A percentile compares a stretch with the other conserved stretches of the same genome.
Evolutionary conservation across 371 early-diverging fungal species (phyloP).

Genomic region (Haplosporangium sp.): DNA sequence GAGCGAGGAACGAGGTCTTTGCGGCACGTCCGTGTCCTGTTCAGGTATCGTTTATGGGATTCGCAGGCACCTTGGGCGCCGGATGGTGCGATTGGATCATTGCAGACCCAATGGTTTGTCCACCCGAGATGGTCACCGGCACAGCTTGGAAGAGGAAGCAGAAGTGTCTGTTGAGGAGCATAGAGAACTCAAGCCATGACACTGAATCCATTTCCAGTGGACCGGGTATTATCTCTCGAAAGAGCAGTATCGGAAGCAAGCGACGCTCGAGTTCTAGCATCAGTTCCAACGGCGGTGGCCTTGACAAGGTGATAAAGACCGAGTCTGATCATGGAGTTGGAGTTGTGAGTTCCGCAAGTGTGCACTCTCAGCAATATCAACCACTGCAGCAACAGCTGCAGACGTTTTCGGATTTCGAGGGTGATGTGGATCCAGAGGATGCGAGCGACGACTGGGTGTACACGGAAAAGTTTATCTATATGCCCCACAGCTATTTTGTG

Average conservation of each 20-base stretch:
- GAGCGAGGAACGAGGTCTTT: slow-evolving; percentile 93
- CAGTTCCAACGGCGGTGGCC: slow-evolving; percentile 9
- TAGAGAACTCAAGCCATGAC: slow-evolving; percentile 4
- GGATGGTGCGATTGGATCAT: slow-evolving; percentile 95
- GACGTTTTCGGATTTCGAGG: slow-evolving; percentile 65
- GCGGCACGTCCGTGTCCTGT: slow-evolving; percentile 92
- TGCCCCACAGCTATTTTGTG: slow-evolving; percentile 93
- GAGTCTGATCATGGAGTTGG: slow-evolving; percentile 14
- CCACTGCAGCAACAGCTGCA: neutral
- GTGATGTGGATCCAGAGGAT: slow-evolving; percentile 84
- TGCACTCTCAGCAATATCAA: no score
- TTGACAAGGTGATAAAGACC: slow-evolving; percentile 14
- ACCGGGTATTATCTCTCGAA: neutral
- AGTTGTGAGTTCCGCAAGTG: no score
- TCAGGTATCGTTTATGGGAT: slow-evolving; percentile 93
- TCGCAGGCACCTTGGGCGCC: slow-evolving; percentile 91
- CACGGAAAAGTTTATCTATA: slow-evolving; percentile 90
- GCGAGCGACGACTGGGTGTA: slow-evolving; percentile 76
- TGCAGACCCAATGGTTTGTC: slow-evolving; percentile 89
- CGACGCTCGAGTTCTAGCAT: no score
- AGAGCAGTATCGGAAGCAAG: slow-evolving; percentile 10
- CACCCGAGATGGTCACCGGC: slow-evolving; percentile 82
- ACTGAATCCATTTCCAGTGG: neutral
- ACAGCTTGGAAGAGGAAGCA: slow-evolving; percentile 70
- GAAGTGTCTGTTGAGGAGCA: slow-evolving; percentile 25